phyloP scores from a whole-genome alignment of 2,329 filamentous ascomycete species.

The Monilinia polystroma region DNA sequence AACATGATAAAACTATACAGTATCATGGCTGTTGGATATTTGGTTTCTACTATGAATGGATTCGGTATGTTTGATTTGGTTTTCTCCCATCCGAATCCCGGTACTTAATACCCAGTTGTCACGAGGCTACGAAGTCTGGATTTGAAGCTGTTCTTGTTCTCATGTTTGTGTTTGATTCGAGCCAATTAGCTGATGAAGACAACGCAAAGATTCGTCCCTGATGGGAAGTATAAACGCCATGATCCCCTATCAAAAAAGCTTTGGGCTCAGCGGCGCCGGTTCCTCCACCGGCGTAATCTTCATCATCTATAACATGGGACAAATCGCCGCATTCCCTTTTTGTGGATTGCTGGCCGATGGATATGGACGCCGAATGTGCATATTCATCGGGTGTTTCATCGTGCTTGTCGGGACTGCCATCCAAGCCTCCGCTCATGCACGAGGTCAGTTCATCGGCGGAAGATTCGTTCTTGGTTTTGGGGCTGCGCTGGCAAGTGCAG shows the following conservation, averaged over 20 bases:
- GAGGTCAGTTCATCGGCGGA: conserved; percentile 55
- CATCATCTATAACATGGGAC: conserved; percentile 46
- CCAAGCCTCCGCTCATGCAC: conserved; percentile 48
- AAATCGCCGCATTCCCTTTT: conserved; percentile 52
- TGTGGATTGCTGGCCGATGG: conserved; percentile 46
- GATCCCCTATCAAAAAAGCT: conserved; percentile 42
- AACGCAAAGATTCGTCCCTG: conserved; percentile 36
- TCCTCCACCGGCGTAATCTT: conserved; percentile 49
- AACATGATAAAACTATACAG: conserved; percentile 47
- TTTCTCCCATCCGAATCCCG: too few species aligned
- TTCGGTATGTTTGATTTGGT: conserved; percentile 41
- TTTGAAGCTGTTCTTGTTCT: too few species aligned
- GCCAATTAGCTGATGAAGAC: background rate
- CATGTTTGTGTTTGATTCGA: too few species aligned
- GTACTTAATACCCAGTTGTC: too few species aligned
- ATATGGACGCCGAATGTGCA: conserved; percentile 3
- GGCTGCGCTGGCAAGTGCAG: conserved; percentile 55
- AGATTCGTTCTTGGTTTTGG: conserved; percentile 57
- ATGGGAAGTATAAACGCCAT: conserved; percentile 51
- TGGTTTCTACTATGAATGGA: conserved; percentile 54
- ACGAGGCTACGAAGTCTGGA: too few species aligned
- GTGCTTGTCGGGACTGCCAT: conserved; percentile 33
- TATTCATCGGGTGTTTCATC: background rate
- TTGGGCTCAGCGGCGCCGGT: conserved; percentile 47
- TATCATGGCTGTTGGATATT: conserved; percentile 45